Evolutionary conservation across 2,329 filamentous ascomycete species (phyloP), one percentile per base, ranked within the genome.

Genomic region (Lachnellula suecica): DNA sequence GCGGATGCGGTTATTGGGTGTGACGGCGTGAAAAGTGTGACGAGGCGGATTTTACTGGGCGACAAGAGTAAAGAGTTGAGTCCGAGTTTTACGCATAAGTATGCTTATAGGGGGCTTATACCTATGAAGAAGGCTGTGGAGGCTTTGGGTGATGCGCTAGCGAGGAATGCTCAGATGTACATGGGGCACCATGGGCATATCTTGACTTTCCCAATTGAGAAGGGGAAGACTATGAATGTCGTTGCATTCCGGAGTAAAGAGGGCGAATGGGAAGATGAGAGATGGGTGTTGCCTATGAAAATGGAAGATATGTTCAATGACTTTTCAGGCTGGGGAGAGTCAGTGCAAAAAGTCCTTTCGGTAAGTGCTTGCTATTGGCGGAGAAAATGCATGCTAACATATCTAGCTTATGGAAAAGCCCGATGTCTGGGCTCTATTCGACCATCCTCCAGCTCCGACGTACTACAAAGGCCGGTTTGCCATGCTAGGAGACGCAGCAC

Each of bases 21-120:
- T 62, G 84, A 88, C 66, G 84, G 84, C 0, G 83, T 88, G 61
- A 82, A 82, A 63, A 83, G 79, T 1, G 70, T 72, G 3, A 72
- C 79, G 2, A 72, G 84, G 7, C 64, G 76, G 25, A 64, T 80
- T 13, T 65, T 87, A 4, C 69, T 85, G 2, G 79, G 78, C 0
- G 63, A 72, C 2, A 45, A 61, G 38, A 54, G 63, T 43, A 49
- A 49, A 23, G 47, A 29, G 35, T 49, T 49, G 3, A 40, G 60
- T 40, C 53, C 61, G 7, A 64, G 70, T 1, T 87, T 83, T 63
- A 77, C 76, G 0, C 71, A 77, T 27, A 82, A 84, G 56, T 81
- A 81, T 66, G 84, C 80, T 29, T 88, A 84, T 66, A 75, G 85
- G 6, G 79, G 79, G 0, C 66, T 88, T 2, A 72, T 87, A 2